These are phyloP conservation scores for Carallia brachiata DNA, from an alignment of 345 rosid genomes.

Conservation along the genomic window DNA sequence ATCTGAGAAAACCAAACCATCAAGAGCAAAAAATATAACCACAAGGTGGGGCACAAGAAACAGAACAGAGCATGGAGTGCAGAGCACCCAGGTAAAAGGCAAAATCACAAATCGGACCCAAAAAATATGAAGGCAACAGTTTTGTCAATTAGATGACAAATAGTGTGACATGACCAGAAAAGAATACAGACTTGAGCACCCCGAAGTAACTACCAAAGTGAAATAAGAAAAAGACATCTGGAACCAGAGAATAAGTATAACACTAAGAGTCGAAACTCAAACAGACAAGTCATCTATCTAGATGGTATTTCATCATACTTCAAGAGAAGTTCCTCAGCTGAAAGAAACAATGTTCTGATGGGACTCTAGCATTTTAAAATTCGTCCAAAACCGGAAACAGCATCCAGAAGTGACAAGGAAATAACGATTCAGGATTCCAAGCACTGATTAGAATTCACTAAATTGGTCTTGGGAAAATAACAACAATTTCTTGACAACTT, in stretches of 20 bases:
- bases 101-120: not conserved
- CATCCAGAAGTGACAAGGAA: too few species aligned
- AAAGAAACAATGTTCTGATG: not conserved
- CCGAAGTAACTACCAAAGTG: too few species aligned
- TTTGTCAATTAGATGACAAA: too few species aligned
- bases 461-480: too few species aligned
- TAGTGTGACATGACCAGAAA: too few species aligned
- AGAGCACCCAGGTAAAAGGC: not conserved
- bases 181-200: too few species aligned
- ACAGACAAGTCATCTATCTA: not conserved
- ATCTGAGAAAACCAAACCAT: constrained; percentile 60
- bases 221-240: too few species aligned
- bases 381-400: not conserved
- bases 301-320: not conserved
- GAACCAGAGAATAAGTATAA: too few species aligned
- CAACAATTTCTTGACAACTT: too few species aligned
- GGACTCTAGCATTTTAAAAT: not conserved
- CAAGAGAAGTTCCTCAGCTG: not conserved
- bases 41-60: constrained; percentile 20
- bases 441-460: too few species aligned
- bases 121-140: not conserved
- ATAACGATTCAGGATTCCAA: too few species aligned
- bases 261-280: too few species aligned
- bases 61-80: constrained; percentile 5
- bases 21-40: constrained; percentile 21